A percentile compares a stretch with the other conserved stretches of the same genome.
Evolutionary conservation across 129 eudicot species (phyloP).

Genomic region (Arctium lappa): DNA sequence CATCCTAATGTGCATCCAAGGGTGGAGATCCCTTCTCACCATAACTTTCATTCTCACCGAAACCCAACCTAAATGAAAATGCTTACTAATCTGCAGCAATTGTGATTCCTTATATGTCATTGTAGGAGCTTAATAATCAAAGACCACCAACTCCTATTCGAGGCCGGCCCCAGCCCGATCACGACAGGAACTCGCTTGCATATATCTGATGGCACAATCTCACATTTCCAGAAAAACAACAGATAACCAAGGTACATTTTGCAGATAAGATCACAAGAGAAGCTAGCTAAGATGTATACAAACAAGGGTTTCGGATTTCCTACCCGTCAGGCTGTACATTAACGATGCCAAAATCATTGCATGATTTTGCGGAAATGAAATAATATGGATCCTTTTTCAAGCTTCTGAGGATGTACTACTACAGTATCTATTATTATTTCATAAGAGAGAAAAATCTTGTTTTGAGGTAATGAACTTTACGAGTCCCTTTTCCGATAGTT

Average conservation of each 20-base stretch:
- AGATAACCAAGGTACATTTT: not conserved
- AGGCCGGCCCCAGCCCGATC: slow-evolving; percentile 91
- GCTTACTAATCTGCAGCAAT: not conserved
- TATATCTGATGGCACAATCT: slow-evolving; percentile 46
- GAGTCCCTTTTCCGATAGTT: not conserved
- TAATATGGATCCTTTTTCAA: not conserved
- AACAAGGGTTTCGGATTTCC: not conserved
- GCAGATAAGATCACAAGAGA: slow-evolving; percentile 15
- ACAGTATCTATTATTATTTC: not conserved
- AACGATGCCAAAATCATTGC: not conserved
- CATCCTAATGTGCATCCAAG: too few relatives aligned
- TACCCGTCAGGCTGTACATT: not conserved
- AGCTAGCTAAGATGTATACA: not conserved
- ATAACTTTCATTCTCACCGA: too few relatives aligned
- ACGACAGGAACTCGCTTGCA: slow-evolving; percentile 81
- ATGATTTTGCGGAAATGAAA: not conserved
- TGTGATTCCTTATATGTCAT: not conserved
- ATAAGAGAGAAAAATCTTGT: not conserved
- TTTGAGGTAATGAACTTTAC: not conserved
- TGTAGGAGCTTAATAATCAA: slow-evolving; percentile 92
- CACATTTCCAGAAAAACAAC: not conserved
- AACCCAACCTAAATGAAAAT: not conserved
- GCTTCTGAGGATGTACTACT: not conserved
- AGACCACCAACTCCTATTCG: slow-evolving; percentile 96
- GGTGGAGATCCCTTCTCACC: too few relatives aligned